phyloP scores from a whole-genome alignment of 495 filamentous ascomycete species.

The Penicillium ochrochloron region DNA sequence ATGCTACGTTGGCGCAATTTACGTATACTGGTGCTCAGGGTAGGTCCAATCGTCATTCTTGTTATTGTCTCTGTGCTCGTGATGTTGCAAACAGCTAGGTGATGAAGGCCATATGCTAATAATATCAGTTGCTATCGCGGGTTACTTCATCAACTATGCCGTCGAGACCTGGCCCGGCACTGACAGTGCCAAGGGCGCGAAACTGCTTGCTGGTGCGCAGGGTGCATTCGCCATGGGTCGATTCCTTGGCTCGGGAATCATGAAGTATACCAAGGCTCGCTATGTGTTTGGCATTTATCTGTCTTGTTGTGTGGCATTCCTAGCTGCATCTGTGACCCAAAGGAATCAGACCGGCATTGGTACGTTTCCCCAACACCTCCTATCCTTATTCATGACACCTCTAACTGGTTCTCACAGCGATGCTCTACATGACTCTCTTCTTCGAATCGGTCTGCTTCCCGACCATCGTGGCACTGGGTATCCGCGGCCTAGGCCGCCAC shows the following conservation, averaged over 20 bases:
- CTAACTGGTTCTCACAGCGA: conserved; percentile 27
- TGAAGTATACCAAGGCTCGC: conserved; percentile 57
- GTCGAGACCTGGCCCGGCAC: conserved; percentile 46
- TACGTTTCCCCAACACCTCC: conserved; percentile 10
- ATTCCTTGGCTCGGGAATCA: conserved; percentile 54
- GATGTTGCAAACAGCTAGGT: neutral
- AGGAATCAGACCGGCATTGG: conserved; percentile 51
- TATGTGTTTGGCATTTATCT: conserved; percentile 54
- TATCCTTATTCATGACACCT: neutral
- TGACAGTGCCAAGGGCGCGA: conserved; percentile 48
- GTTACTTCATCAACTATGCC: conserved; percentile 67
- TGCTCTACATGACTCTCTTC: conserved; percentile 62
- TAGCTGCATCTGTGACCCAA: conserved; percentile 41
- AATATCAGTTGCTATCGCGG: conserved; percentile 62
- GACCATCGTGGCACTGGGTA: conserved; percentile 65
- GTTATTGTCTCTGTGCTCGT: neutral
- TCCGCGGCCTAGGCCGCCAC: conserved; percentile 62
- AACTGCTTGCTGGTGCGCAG: conserved; percentile 59
- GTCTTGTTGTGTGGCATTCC: conserved; percentile 45
- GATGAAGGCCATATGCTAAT: neutral
- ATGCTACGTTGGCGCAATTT: conserved; percentile 72
- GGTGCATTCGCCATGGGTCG: conserved; percentile 61
- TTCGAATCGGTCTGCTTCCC: conserved; percentile 68
- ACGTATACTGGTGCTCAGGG: conserved; percentile 73
- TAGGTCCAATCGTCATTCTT: conserved; percentile 10